Evolutionary conservation across 257 asterid genomes (phyloP).

Genomic region (Solanum etuberosum): DNA sequence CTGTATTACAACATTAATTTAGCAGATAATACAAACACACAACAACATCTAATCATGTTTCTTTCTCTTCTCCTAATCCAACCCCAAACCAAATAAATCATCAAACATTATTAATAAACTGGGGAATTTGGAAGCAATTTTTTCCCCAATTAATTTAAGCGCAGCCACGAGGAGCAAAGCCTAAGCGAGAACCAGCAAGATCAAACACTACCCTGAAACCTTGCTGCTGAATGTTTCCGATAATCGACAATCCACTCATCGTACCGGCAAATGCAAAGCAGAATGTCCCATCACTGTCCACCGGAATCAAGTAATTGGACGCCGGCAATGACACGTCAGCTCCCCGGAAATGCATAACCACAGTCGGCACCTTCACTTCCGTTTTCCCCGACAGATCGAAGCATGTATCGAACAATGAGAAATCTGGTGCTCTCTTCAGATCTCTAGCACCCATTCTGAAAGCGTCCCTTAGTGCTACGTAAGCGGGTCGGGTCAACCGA

Average conservation of each 20-base stretch:
- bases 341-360: constrained; percentile 67
- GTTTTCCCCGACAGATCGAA: constrained; percentile 69
- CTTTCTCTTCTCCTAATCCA: background rate
- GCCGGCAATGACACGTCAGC: constrained; percentile 88
- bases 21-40: constrained; percentile 1
- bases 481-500: constrained; percentile 64
- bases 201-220: constrained; percentile 35
- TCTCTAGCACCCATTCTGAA: constrained; percentile 42
- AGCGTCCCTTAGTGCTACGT: constrained; percentile 56
- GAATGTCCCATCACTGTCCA: constrained; percentile 52
- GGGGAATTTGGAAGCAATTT: background rate
- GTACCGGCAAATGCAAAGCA: constrained; percentile 96
- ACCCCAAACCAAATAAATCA: background rate
- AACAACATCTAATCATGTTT: background rate
- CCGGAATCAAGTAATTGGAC: constrained; percentile 81
- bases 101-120: background rate
- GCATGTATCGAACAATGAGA: constrained; percentile 75
- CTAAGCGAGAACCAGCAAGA: constrained; percentile 22
- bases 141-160: constrained; percentile 6
- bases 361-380: constrained; percentile 81
- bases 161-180: constrained; percentile 32
- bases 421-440: constrained; percentile 34
- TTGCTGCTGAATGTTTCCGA: constrained; percentile 40
- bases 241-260: constrained; percentile 36
- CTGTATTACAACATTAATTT: background rate